Evolutionary conservation across 441 rosid species (phyloP), one percentile per base, ranked within the genome.

Genomic region (Pelargonium myrrhifolium): DNA sequence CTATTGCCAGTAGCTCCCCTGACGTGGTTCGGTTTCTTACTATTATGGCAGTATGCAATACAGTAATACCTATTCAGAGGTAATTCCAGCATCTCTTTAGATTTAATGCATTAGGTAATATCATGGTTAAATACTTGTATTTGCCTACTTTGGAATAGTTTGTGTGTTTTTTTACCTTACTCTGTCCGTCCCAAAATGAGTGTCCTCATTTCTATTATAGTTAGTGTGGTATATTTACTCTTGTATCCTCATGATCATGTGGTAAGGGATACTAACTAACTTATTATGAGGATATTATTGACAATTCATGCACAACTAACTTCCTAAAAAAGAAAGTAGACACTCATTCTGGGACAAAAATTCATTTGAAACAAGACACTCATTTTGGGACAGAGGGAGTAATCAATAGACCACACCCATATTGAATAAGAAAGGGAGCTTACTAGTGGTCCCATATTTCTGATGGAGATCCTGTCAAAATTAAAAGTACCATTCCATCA

Each of bases 1-100:
- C 89, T 73, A 71, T 95, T 75, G 72, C 87, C 68, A 77, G 87
- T 77, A 86, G 97, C 74, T 87, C 98, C 80, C 78, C 91, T 67
- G 96, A 92, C 78, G 92, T 87, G 66, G 83, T 87, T 64, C 87
- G 75, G 70, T 95, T 89, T 84, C 93, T 95, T 65, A 92, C 89
- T 35, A 83, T 92, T 74, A 95, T 95, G 98, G 96, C 98, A 42
- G 82, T 90, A 67, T 92, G 99, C 67, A 95, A 95, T 83, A 92
- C 98, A 66, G 98, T 95, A 71, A 75, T 89, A 72, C 98, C 99
- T 72, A 83, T 85, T 67, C 84, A 81, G 67, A 89, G 97, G 98
- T 95, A 82, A 71, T 49, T 68, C 67, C 14, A 64, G 65, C 72
- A 66, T 71, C 55, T 70, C 61, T 65, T 70, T 64, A 39, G 20